Base-by-base conservation (phyloP, 768 basidiomycete genomes). In the Vishniacozyma victoriae region DNA sequence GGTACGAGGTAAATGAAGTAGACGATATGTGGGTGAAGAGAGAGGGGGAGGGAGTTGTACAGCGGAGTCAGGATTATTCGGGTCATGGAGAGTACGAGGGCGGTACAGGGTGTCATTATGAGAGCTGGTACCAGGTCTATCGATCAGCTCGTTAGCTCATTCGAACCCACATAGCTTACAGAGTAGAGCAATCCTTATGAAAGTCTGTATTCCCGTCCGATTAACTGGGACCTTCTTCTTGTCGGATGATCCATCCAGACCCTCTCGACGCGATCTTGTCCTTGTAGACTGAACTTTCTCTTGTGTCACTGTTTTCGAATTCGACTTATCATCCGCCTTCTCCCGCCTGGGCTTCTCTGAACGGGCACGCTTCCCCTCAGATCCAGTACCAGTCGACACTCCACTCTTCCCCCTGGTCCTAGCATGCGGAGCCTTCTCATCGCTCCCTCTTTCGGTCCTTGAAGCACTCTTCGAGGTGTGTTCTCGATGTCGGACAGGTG, bases 31-130 rank as follows among this genome's bases (percentile, higher is more conserved):
- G 35, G 31, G 41, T 61, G 55, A 1, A 60, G 55, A 7, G 49
- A 48, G 11, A 67, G 55, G 4, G 62, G 65, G 9, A 59, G 50
- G 7, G 59, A 44, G 37, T 64, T 64, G 54, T 59, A 67, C 2
- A 62, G 48, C 4, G 65, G 62, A 2, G 46, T 54, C 5, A 67
- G 52, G 22, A 64, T 52, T 5, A 48, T n/a, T 4, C 31, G 46
- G 29, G 44, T 56, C 6, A 61, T 42, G 18, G 45, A 41, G 19
- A 67, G 54, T 15, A 60, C 23, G 6, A n/a, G n/a, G 62, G 56
- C 2, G 64, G 55, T 4, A 59, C 33, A 3, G 52, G 58, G 5
- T n/a, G 56, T 24, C 15, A 45, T 42, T 3, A 66, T 38, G 16
- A 54, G 18, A 4, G 46, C 51, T 3, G 64, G 55, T 5, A 59